phyloP scores from a whole-genome alignment of 2,329 filamentous ascomycete genomes.

The Aureobasidium uvarum region DNA sequence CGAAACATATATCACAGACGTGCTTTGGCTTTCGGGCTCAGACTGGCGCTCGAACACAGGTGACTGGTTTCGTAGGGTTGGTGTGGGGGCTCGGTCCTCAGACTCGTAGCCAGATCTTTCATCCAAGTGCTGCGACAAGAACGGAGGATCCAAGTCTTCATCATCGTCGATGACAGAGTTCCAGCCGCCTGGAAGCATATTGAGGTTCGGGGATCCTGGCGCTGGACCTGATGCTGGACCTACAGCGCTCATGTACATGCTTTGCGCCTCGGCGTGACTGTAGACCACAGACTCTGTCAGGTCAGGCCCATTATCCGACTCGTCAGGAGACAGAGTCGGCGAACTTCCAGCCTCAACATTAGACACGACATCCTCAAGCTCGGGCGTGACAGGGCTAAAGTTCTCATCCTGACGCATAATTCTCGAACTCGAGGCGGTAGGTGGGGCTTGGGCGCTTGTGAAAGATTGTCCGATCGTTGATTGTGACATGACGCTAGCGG shows the following conservation, averaged over 20 bases:
- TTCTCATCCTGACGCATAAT: background rate
- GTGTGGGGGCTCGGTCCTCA: constrained; percentile 22
- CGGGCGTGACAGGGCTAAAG: background rate
- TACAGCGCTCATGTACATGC: constrained; percentile 78
- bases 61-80: constrained; percentile 4
- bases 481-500: background rate
- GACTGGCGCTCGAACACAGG: background rate
- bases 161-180: constrained; percentile 21
- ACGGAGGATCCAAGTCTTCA: constrained; percentile 16
- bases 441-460: constrained; percentile 5
- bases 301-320: constrained; percentile 27
- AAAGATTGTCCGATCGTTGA: constrained; percentile 12
- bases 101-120: background rate
- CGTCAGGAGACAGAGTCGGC: background rate
- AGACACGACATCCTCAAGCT: background rate
- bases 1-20: background rate
- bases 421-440: background rate
- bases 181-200: constrained; percentile 19
- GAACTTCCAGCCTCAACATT: background rate
- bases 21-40: constrained; percentile 21
- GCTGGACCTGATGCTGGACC: constrained; percentile 33
- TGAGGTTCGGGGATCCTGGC: constrained; percentile 8
- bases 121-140: constrained; percentile 21
- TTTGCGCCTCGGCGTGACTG: constrained; percentile 76
- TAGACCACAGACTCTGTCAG: constrained; percentile 62